Evolutionary conservation across 2,329 filamentous ascomycete genomes (phyloP).

Genomic region (Zelopaecilomyces penicillatus): DNA sequence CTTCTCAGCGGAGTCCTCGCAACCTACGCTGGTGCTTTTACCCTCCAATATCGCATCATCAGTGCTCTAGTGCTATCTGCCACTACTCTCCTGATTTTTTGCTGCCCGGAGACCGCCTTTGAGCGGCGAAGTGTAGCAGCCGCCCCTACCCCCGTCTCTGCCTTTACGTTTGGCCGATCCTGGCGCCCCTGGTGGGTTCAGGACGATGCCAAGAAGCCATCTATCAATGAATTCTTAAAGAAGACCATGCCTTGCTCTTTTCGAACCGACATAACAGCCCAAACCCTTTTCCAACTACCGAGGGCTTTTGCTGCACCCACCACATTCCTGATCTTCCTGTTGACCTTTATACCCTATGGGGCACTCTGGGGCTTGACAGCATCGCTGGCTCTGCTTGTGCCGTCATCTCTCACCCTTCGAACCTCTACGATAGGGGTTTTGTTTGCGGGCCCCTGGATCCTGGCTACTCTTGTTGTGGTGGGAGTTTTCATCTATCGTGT

Average conservation of each 20-base stretch:
- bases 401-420: constrained; percentile 33
- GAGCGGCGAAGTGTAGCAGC: constrained; percentile 27
- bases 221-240: constrained; percentile 27
- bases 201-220: constrained; percentile 17
- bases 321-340: constrained; percentile 35
- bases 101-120: constrained; percentile 45
- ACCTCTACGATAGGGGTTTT: constrained; percentile 35
- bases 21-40: constrained; percentile 30
- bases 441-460: constrained; percentile 35
- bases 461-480: constrained; percentile 26
- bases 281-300: constrained; percentile 34
- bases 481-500: constrained; percentile 25
- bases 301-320: constrained; percentile 43
- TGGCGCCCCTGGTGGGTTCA: constrained; percentile 17
- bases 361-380: constrained; percentile 39
- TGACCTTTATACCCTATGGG: constrained; percentile 36
- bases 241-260: constrained; percentile 33
- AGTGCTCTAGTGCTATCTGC: constrained; percentile 38
- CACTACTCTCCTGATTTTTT: constrained; percentile 38
- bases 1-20: constrained; percentile 44
- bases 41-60: constrained; percentile 43
- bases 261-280: constrained; percentile 18
- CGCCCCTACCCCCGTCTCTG: constrained; percentile 11
- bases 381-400: constrained; percentile 38
- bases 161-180: constrained; percentile 9